Conservation (phyloP, 2,329 filamentous ascomycete genomes). For the Phoma sp. region DNA sequence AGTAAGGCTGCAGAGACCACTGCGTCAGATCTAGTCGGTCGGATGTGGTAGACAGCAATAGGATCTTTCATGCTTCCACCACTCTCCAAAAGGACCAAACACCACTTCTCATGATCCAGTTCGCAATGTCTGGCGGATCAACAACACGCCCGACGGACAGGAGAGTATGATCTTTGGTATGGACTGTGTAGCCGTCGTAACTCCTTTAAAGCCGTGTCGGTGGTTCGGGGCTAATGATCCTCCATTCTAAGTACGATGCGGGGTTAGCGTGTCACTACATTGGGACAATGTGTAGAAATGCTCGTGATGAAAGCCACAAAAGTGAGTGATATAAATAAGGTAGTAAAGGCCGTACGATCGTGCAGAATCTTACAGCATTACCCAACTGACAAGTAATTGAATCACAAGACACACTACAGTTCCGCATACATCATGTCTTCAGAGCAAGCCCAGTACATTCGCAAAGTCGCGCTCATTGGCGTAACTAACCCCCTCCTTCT, state of each 20-base stretch:
- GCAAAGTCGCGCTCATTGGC: conserved; percentile 48
- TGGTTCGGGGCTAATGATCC: neutral
- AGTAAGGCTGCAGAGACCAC: too few species aligned
- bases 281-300: neutral
- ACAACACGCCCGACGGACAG: neutral
- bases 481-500: conserved; percentile 26
- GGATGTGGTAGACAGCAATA: neutral
- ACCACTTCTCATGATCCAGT: neutral
- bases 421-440: neutral
- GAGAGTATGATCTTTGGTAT: neutral
- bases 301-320: neutral
- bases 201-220: conserved; percentile 9
- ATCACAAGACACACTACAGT: too few species aligned
- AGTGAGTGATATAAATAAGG: neutral
- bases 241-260: conserved; percentile 2
- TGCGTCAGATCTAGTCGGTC: too few species aligned
- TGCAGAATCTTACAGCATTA: too few species aligned
- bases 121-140: neutral
- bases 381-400: too few species aligned
- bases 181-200: neutral
- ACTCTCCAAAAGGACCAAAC: neutral
- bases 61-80: neutral
- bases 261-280: conserved; percentile 1
- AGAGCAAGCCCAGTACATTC: conserved; percentile 6
- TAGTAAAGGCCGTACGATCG: neutral